Conservation (phyloP, 495 filamentous ascomycete genomes). For the Aspergillus ellipticus region DNA sequence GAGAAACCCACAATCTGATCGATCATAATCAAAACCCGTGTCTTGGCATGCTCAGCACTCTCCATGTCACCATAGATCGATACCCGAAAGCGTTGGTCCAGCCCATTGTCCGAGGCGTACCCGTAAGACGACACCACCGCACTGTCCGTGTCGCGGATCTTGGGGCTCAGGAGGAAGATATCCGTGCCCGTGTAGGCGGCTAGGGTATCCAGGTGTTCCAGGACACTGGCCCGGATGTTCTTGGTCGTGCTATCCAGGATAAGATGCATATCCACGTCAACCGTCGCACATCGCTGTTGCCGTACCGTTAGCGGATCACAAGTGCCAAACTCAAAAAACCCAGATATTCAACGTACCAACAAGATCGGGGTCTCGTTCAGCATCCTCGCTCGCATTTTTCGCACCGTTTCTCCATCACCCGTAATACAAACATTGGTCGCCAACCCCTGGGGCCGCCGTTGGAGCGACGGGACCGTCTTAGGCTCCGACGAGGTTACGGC, state of each 20-base stretch:
- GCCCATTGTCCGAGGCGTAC: slow-evolving; percentile 58
- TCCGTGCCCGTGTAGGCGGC: slow-evolving; percentile 87
- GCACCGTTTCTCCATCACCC: slow-evolving; percentile 75
- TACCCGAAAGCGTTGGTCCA: slow-evolving; percentile 81
- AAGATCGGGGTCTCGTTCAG: slow-evolving; percentile 83
- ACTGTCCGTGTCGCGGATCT: slow-evolving; percentile 53
- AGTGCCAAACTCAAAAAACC: background rate
- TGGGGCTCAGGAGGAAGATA: slow-evolving; percentile 89
- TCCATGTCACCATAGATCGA: slow-evolving; percentile 94
- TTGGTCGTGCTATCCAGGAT: slow-evolving; percentile 69
- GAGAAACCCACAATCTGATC: slow-evolving; percentile 77
- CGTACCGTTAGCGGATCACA: slow-evolving; percentile 22
- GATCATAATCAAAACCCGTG: slow-evolving; percentile 91
- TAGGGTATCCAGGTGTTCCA: slow-evolving; percentile 80
- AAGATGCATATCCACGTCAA: slow-evolving; percentile 86
- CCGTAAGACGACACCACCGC: slow-evolving; percentile 57
- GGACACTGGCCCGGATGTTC: slow-evolving; percentile 63
- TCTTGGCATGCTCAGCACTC: slow-evolving; percentile 95
- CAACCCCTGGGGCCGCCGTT: slow-evolving; percentile 65
- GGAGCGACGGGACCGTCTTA: slow-evolving; percentile 64
- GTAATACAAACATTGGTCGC: slow-evolving; percentile 89
- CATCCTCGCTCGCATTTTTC: slow-evolving; percentile 78
- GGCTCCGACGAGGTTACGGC: slow-evolving; percentile 78
- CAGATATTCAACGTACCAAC: slow-evolving; percentile 53
- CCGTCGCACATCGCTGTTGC: slow-evolving; percentile 76